Percentiles rank a stretch among this genome's conserved stretches.
phyloP scores from a whole-genome alignment of 352 stramenopile genomes.

The Globisporangium yorkense region DNA sequence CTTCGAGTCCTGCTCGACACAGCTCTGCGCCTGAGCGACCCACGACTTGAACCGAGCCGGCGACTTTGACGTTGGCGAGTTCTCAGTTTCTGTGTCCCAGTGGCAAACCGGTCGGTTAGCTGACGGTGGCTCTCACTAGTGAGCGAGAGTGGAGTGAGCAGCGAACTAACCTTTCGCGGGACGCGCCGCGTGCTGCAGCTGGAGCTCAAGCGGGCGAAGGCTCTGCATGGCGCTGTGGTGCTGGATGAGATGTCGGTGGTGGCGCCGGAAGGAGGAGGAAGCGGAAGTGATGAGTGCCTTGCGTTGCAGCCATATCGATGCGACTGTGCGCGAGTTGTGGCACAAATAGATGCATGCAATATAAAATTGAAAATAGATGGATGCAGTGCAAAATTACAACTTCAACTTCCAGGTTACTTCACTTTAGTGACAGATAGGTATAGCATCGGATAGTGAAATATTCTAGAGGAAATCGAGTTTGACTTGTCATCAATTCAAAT shows the following conservation, averaged over 20 bases:
- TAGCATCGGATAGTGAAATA: too few species aligned
- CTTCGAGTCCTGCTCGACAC: conserved; percentile 29
- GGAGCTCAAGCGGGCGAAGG: conserved; percentile 11
- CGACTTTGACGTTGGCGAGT: conserved; percentile 17
- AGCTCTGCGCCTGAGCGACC: conserved; percentile 34
- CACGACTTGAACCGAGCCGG: conserved; percentile 37
- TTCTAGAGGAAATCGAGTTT: too few species aligned
- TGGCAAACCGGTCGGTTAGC: background rate
- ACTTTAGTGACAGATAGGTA: too few species aligned
- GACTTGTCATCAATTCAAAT: too few species aligned
- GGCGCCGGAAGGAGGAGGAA: background rate
- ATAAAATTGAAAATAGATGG: too few species aligned
- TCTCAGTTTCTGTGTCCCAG: conserved; percentile 3
- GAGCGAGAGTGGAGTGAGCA: background rate
- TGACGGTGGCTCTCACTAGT: background rate
- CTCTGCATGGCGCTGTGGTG: conserved; percentile 6
- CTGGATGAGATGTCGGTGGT: background rate
- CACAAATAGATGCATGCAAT: too few species aligned
- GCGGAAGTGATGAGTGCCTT: background rate
- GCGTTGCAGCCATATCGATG: too few species aligned
- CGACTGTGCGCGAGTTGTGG: too few species aligned
- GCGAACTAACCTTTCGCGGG: conserved; percentile 6
- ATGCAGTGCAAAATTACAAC: too few species aligned
- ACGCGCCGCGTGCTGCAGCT: conserved; percentile 4
- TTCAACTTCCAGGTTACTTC: too few species aligned